Conservation (phyloP, 805 yeast species). For the Hanseniaspora meyeri region DNA sequence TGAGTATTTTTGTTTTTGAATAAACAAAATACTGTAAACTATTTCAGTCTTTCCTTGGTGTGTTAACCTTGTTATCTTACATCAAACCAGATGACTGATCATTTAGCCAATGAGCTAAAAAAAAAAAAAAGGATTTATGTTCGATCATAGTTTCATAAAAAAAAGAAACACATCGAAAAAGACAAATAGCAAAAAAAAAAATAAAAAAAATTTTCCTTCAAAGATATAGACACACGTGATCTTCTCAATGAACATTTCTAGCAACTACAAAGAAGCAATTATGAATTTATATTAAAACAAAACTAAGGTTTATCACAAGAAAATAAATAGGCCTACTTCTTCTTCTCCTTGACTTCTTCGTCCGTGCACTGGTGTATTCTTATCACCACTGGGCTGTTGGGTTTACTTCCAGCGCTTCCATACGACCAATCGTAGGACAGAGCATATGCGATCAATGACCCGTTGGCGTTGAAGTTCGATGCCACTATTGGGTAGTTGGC, state of each 20-base stretch:
- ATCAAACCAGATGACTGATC: no score
- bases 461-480: slow-evolving; percentile 69
- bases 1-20: background rate
- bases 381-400: slow-evolving; percentile 60
- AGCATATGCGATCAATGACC: slow-evolving; percentile 81
- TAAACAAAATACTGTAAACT: no score
- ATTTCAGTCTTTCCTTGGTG: background rate
- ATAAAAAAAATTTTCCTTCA: background rate
- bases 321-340: slow-evolving; percentile 23
- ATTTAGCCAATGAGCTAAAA: no score
- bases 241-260: no score
- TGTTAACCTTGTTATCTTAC: no score
- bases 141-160: no score
- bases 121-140: background rate
- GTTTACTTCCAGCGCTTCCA: slow-evolving; percentile 67
- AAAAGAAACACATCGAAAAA: no score
- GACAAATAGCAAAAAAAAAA: background rate
- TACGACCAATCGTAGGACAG: slow-evolving; percentile 91
- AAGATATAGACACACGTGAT: background rate
- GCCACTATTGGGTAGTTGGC: slow-evolving; percentile 59
- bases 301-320: no score
- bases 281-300: no score
- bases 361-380: slow-evolving; percentile 77
- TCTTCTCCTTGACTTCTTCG: slow-evolving; percentile 59
- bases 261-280: no score